phyloP scores from a whole-genome alignment of 768 basidiomycete genomes.

The Boletus pseudopeckii region DNA sequence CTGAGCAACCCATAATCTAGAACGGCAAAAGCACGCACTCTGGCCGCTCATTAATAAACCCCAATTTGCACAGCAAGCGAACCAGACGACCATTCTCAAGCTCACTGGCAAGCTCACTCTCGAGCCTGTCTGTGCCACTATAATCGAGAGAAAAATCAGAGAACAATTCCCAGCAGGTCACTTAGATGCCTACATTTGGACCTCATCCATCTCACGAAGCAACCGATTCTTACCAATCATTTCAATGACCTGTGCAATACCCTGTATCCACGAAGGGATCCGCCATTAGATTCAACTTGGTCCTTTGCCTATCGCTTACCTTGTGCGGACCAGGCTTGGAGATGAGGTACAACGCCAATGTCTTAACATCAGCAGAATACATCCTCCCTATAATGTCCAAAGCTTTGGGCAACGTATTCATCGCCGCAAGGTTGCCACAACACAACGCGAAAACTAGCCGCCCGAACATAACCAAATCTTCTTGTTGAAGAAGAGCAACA shows the following conservation, averaged over 20 bases:
- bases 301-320: slow-evolving; percentile 33
- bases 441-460: slow-evolving; percentile 77
- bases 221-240: slow-evolving; percentile 65
- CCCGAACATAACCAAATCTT: slow-evolving; percentile 86
- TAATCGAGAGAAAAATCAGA: neutral
- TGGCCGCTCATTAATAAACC: slow-evolving; percentile 98
- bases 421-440: slow-evolving; percentile 60
- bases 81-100: slow-evolving; percentile 93
- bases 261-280: slow-evolving; percentile 37
- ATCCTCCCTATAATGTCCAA: slow-evolving; percentile 68
- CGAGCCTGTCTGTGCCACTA: slow-evolving; percentile 79
- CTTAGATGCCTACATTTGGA: slow-evolving; percentile 57
- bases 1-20: neutral
- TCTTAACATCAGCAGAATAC: slow-evolving; percentile 83
- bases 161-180: neutral
- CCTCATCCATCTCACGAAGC: slow-evolving; percentile 78
- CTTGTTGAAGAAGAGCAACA: slow-evolving; percentile 65
- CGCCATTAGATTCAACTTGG: neutral
- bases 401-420: slow-evolving; percentile 62
- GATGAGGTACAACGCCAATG: slow-evolving; percentile 70
- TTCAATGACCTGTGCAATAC: slow-evolving; percentile 75
- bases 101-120: slow-evolving; percentile 81
- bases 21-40: slow-evolving; percentile 59
- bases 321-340: slow-evolving; percentile 67
- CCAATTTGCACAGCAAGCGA: slow-evolving; percentile 86